These are phyloP conservation scores for Dactylellina haptotyla DNA, from an alignment of 2,329 filamentous ascomycete genomes.

Conservation along the genomic window DNA sequence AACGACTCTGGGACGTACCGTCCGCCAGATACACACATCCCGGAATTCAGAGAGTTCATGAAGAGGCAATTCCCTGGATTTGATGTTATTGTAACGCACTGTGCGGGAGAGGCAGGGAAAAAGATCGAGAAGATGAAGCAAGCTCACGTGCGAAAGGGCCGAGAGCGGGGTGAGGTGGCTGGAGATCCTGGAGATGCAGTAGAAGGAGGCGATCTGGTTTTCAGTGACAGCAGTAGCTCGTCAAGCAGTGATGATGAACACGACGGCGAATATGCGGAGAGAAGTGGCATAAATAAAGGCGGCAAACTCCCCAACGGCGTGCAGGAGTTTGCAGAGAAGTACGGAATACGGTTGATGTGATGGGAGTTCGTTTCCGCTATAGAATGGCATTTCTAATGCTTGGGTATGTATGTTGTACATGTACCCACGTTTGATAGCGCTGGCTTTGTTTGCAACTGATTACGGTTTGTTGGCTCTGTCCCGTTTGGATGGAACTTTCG, in stretches of 20 bases:
- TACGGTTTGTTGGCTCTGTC: no score
- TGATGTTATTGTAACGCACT: constrained; percentile 45
- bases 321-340: constrained; percentile 47
- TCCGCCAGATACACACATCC: constrained; percentile 34
- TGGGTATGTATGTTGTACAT: no score
- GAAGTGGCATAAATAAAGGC: constrained; percentile 46
- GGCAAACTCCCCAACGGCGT: constrained; percentile 44
- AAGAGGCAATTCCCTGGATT: constrained; percentile 40
- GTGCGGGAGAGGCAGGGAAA: constrained; percentile 41
- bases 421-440: no score
- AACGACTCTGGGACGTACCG: constrained; percentile 53
- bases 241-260: constrained; percentile 38
- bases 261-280: constrained; percentile 26
- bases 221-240: constrained; percentile 39
- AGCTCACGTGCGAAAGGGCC: constrained; percentile 44
- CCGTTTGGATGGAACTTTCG: no score
- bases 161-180: constrained; percentile 43
- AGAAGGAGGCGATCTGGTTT: constrained; percentile 48
- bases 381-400: no score
- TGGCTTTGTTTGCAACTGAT: no score
- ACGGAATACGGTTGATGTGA: constrained; percentile 35
- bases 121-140: constrained; percentile 52
- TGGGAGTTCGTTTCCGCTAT: no score
- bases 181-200: constrained; percentile 44
- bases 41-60: constrained; percentile 44